These are phyloP conservation scores for Meredithiella fracta DNA, from an alignment of 2,329 filamentous ascomycete genomes.

Conservation along the genomic window DNA sequence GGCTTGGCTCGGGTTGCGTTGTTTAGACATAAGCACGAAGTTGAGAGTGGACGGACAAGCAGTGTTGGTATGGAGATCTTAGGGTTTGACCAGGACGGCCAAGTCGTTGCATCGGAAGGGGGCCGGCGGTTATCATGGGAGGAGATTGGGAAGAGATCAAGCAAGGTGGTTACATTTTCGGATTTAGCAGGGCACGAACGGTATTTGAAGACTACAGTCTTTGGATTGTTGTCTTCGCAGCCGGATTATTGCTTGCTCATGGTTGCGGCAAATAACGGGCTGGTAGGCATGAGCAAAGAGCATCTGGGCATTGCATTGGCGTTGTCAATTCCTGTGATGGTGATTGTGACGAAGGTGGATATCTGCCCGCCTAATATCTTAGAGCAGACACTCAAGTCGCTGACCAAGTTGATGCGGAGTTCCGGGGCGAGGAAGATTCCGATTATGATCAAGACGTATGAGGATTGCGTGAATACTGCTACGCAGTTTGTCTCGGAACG, in stretches of 20 bases:
- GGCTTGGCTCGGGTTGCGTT: constrained; percentile 89
- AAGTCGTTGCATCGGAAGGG: constrained; percentile 64
- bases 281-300: constrained; percentile 97
- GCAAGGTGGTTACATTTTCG: constrained; percentile 93
- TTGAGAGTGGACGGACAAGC: constrained; percentile 86
- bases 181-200: constrained; percentile 91
- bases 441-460: constrained; percentile 79
- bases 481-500: constrained; percentile 89
- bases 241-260: constrained; percentile 96
- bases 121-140: constrained; percentile 89
- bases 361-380: constrained; percentile 94
- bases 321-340: constrained; percentile 93
- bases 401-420: constrained; percentile 84
- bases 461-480: constrained; percentile 87
- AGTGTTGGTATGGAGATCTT: constrained; percentile 98
- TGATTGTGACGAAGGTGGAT: constrained; percentile 94
- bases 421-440: constrained; percentile 90
- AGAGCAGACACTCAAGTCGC: constrained; percentile 78
- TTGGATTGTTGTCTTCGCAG: constrained; percentile 82
- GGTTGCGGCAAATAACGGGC: constrained; percentile 94
- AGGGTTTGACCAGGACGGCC: constrained; percentile 79
- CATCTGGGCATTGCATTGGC: constrained; percentile 89
- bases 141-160: constrained; percentile 85
- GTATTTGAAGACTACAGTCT: constrained; percentile 90
- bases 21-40: constrained; percentile 94